phyloP scores from a whole-genome alignment of 2,329 filamentous ascomycete species.

The Ceratocystis lukuohia region DNA sequence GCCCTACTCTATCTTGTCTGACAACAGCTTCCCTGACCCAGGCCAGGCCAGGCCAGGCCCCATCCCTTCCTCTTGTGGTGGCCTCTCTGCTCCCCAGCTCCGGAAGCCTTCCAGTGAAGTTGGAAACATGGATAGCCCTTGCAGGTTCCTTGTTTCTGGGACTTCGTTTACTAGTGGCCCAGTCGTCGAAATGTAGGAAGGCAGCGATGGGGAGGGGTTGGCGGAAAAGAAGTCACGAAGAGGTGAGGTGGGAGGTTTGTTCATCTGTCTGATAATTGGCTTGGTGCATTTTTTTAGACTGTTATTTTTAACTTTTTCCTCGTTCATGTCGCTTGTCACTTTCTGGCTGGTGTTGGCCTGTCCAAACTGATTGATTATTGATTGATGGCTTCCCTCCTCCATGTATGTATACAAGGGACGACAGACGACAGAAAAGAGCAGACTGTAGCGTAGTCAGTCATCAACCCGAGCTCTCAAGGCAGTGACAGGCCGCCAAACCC shows the following conservation, averaged over 20 bases:
- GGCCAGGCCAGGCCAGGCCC: not conserved
- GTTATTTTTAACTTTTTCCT: not conserved
- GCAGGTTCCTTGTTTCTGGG: not conserved
- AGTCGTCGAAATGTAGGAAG: not conserved
- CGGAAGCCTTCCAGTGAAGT: not conserved
- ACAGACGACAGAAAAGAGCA: too few species aligned
- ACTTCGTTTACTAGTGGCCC: not conserved
- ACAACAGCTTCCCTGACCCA: not conserved
- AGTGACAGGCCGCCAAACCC: too few species aligned
- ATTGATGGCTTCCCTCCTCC: too few species aligned
- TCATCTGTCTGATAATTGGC: not conserved
- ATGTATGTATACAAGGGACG: too few species aligned
- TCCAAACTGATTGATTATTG: too few species aligned
- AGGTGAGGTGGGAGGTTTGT: too few species aligned
- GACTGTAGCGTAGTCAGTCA: too few species aligned
- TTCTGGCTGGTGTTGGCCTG: too few species aligned
- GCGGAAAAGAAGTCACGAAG: not conserved
- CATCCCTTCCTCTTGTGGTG: not conserved
- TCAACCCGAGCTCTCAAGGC: too few species aligned
- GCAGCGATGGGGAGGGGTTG: not conserved
- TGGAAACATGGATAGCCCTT: not conserved
- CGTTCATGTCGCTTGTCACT: too few species aligned
- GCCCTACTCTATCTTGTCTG: not conserved
- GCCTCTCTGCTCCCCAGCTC: not conserved
- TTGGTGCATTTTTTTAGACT: not conserved